These are phyloP conservation scores for Neolentinus lepideus DNA, from an alignment of 1,284 basidiomycete species.

Conservation along the genomic window DNA sequence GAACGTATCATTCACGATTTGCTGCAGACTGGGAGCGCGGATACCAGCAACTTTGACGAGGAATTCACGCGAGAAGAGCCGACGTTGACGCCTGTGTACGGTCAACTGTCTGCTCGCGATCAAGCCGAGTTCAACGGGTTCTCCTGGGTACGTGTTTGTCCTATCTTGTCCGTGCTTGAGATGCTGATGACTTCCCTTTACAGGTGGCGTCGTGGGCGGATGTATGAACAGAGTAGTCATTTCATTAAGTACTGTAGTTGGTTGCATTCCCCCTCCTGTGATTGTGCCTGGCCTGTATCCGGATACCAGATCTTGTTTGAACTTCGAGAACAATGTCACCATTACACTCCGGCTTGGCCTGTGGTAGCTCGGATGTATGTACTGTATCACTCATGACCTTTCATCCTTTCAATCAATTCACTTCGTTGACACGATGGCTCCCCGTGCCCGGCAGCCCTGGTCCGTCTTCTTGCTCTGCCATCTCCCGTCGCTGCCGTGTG, in stretches of 20 bases:
- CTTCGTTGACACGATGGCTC: constrained; percentile 1
- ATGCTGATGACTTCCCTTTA: neutral
- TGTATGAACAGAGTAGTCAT: constrained; percentile 28
- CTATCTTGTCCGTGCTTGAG: neutral
- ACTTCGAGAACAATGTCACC: neutral
- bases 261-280: constrained; percentile 22
- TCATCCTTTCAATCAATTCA: no score
- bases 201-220: constrained; percentile 73
- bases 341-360: neutral
- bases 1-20: constrained; percentile 9
- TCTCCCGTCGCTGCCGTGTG: constrained; percentile 41
- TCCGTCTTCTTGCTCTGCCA: constrained; percentile 14
- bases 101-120: constrained; percentile 86
- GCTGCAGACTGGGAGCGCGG: constrained; percentile 66
- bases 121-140: constrained; percentile 96
- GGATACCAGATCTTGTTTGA: constrained; percentile 1
- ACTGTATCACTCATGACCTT: neutral
- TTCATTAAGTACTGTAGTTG: constrained; percentile 7
- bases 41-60: constrained; percentile 90
- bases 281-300: neutral
- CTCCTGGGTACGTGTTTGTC: constrained; percentile 62
- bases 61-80: constrained; percentile 98
- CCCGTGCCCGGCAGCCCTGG: constrained; percentile 4
- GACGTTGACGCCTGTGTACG: constrained; percentile 95
- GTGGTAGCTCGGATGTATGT: neutral